phyloP scores from a whole-genome alignment of 2,329 filamentous ascomycete genomes.

The Aureobasidium zeae region DNA sequence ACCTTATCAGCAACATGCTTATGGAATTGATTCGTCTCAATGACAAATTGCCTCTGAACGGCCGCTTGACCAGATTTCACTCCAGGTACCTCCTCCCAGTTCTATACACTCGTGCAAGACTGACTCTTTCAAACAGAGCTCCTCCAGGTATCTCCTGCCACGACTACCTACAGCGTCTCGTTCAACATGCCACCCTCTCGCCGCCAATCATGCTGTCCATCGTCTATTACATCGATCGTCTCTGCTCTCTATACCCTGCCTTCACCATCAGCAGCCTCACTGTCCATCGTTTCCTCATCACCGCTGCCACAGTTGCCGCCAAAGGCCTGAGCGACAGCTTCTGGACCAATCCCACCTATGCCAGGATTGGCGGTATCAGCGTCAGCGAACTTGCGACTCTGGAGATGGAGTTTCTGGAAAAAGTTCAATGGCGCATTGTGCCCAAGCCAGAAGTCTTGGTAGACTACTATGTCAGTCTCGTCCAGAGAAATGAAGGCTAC shows the following conservation, averaged over 20 bases:
- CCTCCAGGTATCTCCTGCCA: slow-evolving; percentile 88
- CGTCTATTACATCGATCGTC: slow-evolving; percentile 96
- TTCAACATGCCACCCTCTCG: slow-evolving; percentile 85
- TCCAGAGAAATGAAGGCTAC: slow-evolving; percentile 57
- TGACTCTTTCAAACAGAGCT: slow-evolving; percentile 37
- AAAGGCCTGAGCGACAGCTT: slow-evolving; percentile 96
- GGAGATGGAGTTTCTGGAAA: slow-evolving; percentile 85
- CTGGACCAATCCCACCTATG: slow-evolving; percentile 97
- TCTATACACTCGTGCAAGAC: background rate
- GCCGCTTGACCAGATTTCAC: slow-evolving; percentile 86
- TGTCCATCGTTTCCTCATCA: slow-evolving; percentile 94
- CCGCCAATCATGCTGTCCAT: slow-evolving; percentile 93
- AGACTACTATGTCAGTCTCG: slow-evolving; percentile 83
- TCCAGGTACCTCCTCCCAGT: slow-evolving; percentile 54
- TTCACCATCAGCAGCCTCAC: slow-evolving; percentile 96
- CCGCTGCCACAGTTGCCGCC: slow-evolving; percentile 86
- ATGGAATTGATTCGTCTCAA: slow-evolving; percentile 91
- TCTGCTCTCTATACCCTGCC: slow-evolving; percentile 83
- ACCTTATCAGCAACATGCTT: slow-evolving; percentile 89
- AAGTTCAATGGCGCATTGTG: slow-evolving; percentile 94
- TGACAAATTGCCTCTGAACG: slow-evolving; percentile 76
- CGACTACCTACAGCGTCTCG: slow-evolving; percentile 86
- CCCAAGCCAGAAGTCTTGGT: slow-evolving; percentile 88
- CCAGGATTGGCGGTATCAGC: slow-evolving; percentile 84
- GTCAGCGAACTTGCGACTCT: slow-evolving; percentile 81